Percentiles rank a stretch among this genome's conserved stretches.
Evolutionary conservation across 805 yeast genomes (phyloP).

Genomic region (Maudiozyma barnettii): DNA sequence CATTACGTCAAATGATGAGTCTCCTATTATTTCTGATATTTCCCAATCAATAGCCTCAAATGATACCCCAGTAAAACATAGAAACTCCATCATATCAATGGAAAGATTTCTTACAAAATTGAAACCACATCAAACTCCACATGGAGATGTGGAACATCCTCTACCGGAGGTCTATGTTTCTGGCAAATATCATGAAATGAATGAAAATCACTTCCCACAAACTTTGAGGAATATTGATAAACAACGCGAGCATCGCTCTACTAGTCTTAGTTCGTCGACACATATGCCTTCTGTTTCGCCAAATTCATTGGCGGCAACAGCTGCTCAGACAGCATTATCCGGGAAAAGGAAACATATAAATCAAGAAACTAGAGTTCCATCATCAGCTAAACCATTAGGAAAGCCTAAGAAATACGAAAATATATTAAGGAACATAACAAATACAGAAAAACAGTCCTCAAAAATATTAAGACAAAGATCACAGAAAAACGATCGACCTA

Average conservation of each 20-base stretch:
- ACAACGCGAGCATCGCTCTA: background rate
- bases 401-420: background rate
- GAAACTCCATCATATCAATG: background rate
- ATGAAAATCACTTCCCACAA: background rate
- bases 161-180: background rate
- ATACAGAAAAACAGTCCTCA: background rate
- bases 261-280: background rate
- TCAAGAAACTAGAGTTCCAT: background rate
- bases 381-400: no score
- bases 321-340: constrained; percentile 4
- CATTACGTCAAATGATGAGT: background rate
- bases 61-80: background rate
- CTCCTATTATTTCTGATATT: background rate
- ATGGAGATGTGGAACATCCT: background rate
- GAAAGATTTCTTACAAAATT: background rate
- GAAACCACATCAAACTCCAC: background rate
- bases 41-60: background rate
- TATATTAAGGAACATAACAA: background rate
- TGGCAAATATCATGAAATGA: background rate
- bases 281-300: background rate
- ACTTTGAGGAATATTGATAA: background rate
- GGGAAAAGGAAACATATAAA: background rate
- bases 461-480: no score
- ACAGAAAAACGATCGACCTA: no score
- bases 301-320: constrained; percentile 3